These are phyloP conservation scores for Plicaturopsis crispa DNA, from an alignment of 768 basidiomycete genomes.

Conservation along the genomic window DNA sequence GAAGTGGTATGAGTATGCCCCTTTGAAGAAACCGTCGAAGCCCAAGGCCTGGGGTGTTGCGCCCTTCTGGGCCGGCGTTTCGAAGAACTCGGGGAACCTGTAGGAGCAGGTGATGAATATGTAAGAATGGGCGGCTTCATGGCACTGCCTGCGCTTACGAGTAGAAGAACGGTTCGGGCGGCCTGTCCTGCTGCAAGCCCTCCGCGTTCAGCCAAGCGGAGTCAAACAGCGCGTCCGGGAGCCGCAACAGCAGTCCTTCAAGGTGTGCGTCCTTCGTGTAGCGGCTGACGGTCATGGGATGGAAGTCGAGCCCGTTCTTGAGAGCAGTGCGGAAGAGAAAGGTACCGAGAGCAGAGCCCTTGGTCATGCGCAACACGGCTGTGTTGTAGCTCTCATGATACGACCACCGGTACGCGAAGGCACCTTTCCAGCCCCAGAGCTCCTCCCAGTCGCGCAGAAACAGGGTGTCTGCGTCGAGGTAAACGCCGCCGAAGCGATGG, in stretches of 20 bases:
- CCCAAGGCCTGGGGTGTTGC: conserved; percentile 81
- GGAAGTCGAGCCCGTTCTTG: conserved; percentile 89
- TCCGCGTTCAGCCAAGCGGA: conserved; percentile 94
- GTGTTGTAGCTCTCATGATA: conserved; percentile 89
- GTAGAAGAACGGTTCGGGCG: conserved; percentile 88
- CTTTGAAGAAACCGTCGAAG: conserved; percentile 87
- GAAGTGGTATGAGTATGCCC: conserved; percentile 91
- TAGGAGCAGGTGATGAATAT: not conserved
- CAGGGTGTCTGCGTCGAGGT: conserved; percentile 91
- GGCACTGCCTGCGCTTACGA: conserved; percentile 38
- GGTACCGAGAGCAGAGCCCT: conserved; percentile 78
- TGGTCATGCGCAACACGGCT: conserved; percentile 84
- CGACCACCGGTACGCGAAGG: conserved; percentile 96
- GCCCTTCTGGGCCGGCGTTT: conserved; percentile 58
- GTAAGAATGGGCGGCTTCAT: conserved; percentile 1
- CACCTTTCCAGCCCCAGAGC: conserved; percentile 90
- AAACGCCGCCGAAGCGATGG: conserved; percentile 90
- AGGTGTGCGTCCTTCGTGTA: conserved; percentile 82
- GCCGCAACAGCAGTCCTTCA: conserved; percentile 65
- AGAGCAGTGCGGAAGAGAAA: conserved; percentile 90
- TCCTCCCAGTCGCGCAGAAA: conserved; percentile 95
- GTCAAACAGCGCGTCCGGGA: conserved; percentile 92
- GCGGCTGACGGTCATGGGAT: conserved; percentile 84
- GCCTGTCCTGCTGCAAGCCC: conserved; percentile 80
- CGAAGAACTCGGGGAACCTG: conserved; percentile 81